Evolutionary conservation across 108 stramenopile species (phyloP).

Genomic region (Aureococcus anophagefferens): DNA sequence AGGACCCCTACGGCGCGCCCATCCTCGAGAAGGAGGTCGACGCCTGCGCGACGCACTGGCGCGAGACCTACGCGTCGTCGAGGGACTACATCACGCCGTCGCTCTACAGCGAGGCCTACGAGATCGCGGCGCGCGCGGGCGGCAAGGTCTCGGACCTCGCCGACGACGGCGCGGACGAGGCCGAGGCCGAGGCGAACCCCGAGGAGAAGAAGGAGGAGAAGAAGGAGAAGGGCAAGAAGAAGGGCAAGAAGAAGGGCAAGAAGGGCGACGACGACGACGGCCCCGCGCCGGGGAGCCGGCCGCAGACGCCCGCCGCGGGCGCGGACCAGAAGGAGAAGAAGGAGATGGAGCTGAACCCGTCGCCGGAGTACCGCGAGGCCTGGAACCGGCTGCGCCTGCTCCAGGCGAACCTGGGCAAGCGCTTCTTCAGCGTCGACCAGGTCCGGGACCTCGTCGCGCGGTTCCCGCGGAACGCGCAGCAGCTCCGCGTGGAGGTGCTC

Average conservation of each 20-base stretch:
- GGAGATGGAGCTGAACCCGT: not conserved
- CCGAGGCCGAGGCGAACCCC: too few species aligned
- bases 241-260: not conserved
- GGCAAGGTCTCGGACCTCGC: not conserved
- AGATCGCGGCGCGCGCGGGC: not conserved
- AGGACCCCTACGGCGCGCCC: too few species aligned
- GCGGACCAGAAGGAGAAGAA: too few species aligned
- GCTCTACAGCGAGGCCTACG: not conserved
- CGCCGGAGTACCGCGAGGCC: not conserved
- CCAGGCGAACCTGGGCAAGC: not conserved
- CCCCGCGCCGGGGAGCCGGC: not conserved
- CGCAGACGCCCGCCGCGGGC: too few species aligned
- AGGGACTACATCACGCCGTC: not conserved
- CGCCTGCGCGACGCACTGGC: not conserved
- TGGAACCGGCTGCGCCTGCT: not conserved
- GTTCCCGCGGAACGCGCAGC: not conserved
- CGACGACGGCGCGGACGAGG: too few species aligned
- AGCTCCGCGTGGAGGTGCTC: not conserved
- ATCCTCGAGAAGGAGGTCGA: not conserved
- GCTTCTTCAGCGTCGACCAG: not conserved
- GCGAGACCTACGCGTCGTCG: not conserved
- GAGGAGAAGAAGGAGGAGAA: not conserved
- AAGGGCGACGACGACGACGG: not conserved
- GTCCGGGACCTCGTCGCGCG: not conserved
- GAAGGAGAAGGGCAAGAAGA: not conserved